Conservation (phyloP, 202 grass and related monocot species). For the Alloteropsis angusta region DNA sequence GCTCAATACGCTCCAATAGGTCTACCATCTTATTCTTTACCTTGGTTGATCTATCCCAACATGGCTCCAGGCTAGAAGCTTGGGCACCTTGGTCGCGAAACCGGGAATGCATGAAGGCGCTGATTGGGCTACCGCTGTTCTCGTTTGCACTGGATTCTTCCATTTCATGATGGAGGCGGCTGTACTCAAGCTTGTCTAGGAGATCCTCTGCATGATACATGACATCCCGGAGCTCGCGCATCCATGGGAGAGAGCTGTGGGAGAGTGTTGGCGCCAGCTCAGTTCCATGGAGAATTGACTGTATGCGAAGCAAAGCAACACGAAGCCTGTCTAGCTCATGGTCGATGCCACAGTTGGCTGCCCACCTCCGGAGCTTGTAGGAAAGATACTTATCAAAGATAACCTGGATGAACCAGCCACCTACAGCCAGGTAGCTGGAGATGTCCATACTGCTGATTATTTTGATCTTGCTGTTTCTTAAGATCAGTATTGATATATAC, state of each 20-base stretch:
- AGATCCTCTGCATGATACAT: constrained; percentile 47
- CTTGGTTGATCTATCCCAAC: constrained; percentile 8
- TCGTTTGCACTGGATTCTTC: constrained; percentile 22
- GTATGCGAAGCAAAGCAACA: constrained; percentile 35
- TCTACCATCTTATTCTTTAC: constrained; percentile 13
- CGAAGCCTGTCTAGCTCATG: constrained; percentile 40
- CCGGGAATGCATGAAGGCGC: constrained; percentile 19
- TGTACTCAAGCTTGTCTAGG: constrained; percentile 55
- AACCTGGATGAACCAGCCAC: constrained; percentile 64
- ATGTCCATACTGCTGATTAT: constrained; percentile 22
- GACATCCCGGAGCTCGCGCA: constrained; percentile 36
- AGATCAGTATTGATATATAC: not conserved
- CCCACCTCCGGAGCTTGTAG: constrained; percentile 38
- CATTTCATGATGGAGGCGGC: constrained; percentile 38
- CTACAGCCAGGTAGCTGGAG: constrained; percentile 27
- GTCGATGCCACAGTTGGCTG: constrained; percentile 29
- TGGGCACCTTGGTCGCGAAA: constrained; percentile 10
- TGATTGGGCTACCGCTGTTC: constrained; percentile 25
- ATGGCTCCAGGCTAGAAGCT: constrained; percentile 5
- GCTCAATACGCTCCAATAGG: constrained; percentile 16
- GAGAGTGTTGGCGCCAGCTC: constrained; percentile 21
- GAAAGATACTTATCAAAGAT: constrained; percentile 58
- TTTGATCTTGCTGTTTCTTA: constrained; percentile 5
- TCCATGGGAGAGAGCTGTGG: constrained; percentile 11
- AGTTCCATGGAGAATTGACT: constrained; percentile 28